Base-by-base conservation (phyloP, 2,329 filamentous ascomycete species). In the Trichoderma gracile region DNA sequence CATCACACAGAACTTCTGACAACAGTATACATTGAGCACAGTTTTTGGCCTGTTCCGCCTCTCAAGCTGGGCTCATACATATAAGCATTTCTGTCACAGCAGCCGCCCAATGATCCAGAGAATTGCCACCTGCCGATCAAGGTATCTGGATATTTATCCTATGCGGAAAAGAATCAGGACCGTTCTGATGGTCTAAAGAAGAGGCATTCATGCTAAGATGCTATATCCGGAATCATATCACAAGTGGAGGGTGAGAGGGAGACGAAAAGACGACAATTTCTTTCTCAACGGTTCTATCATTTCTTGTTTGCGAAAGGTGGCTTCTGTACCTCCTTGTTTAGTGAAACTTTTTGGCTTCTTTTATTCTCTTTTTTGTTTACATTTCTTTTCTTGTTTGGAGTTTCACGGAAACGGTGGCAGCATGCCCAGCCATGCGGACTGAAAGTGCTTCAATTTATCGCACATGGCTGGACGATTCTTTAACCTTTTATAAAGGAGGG, bases 371-470 rank as follows among this genome's bases (percentile, higher is more conserved):
- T 25, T 27, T 38, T 25, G 50, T n/a, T n/a, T n/a, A n/a, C n/a
- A n/a, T n/a, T n/a, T n/a, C 43, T 27, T 25, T 27, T 38, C 23
- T 42, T 52, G 46, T 63, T 55, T 63, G 60, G 60, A 63, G 60
- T 63, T 63, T 59, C 30, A 47, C 25, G 60, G 60, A 50, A 49
- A 47, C 19, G 63, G 45, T 54, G 56, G 56, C 21, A 54, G 46
- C 56, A 57, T 59, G 40, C 17, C 63, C 60, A 64, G 47, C 64
- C 61, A 66, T 66, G 64, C 47, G 60, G 60, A 66, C 64, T 59
- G 64, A 66, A 66, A 66, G 64, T 59, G 64, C 64, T 66, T 66
- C 64, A 56, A 56, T 53, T 52, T 54, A 66, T 64, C 64, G 60
- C 64, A 66, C 64, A 66, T 66, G 64, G 64, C 64, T 63, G 27